Base-by-base conservation (phyloP, 768 basidiomycete genomes). In the Kwoniella pini region DNA sequence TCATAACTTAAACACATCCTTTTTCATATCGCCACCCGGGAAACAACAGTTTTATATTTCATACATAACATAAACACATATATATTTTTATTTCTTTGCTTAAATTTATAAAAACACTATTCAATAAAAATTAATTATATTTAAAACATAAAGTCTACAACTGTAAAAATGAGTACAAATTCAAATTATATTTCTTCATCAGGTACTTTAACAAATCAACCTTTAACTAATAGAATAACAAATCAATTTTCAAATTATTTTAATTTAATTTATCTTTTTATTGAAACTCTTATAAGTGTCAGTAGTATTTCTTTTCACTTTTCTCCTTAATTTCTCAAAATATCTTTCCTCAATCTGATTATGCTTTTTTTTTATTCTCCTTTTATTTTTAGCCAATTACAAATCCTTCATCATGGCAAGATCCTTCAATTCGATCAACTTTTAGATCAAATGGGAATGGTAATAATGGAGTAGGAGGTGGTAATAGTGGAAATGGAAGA, bases 201-300 rank as follows among this genome's bases (percentile, higher is more conserved):
- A 4, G 73, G 73, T 10, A 64, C 67, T n/a, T 45, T 75, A 22
- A 57, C 48, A 12, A 36, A 64, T 19, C 60, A 59, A 42, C 73
- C 73, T 17, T 27, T 68, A 13, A 60, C 65, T 15, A 44, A 58
- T 30, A 63, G 58, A 12, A 27, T 72, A 24, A 49, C 59, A 2
- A 39, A 60, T 17, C 27, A 40, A 15, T 44, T 54, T 9, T 28
- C 49, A 2, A 56, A 58, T n/a, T 69, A 54, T 27, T 51, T 22
- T 2, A 63, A 59, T 3, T 26, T 75, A 15, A 39, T 56, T 21
- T 72, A 72, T 55, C 65, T 75, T 12, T 75, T 70, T 62, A 53
- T 65, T 6, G 69, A 70, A 54, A 75, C 73, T 33, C 54, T 75
- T 4, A 58, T 75, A 46, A 62, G 64, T 39, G 73, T 75, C 39